Percentiles rank a stretch among this genome's conserved stretches.
phyloP scores from a whole-genome alignment of 2,329 filamentous ascomycete genomes.

The Aspergillus ochraceus region DNA sequence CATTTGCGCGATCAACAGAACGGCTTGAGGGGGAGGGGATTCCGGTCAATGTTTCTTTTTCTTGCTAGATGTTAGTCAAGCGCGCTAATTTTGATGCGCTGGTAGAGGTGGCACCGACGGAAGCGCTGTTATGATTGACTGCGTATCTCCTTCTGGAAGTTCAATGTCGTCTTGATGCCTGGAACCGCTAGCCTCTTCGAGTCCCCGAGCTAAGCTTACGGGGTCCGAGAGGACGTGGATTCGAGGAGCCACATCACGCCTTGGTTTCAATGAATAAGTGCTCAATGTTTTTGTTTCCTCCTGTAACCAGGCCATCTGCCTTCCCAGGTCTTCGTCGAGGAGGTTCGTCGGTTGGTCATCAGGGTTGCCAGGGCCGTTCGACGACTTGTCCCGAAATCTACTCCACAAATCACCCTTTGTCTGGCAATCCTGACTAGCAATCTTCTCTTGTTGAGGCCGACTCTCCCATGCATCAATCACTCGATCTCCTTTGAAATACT shows the following conservation, averaged over 20 bases:
- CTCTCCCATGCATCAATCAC: conserved; percentile 34
- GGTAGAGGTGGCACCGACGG: conserved; percentile 21
- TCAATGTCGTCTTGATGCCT: background rate
- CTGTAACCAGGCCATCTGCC: conserved; percentile 33
- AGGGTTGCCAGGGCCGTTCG: conserved; percentile 12
- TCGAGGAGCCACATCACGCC: conserved; percentile 26
- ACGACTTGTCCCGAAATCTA: conserved; percentile 31
- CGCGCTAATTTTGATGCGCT: background rate
- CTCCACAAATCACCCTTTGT: conserved; percentile 28
- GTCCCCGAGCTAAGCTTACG: conserved; percentile 24
- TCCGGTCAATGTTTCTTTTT: background rate
- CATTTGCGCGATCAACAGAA: too few species aligned
- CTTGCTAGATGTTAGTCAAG: background rate
- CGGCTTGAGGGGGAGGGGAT: background rate
- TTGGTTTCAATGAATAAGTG: conserved; percentile 32
- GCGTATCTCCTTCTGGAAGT: conserved; percentile 11
- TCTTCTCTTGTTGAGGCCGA: conserved; percentile 21
- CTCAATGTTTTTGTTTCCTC: conserved; percentile 26
- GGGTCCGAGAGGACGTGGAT: conserved; percentile 33
- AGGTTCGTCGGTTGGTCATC: conserved; percentile 9
- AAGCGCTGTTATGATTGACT: conserved; percentile 30
- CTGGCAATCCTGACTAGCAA: conserved; percentile 12
- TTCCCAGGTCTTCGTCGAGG: conserved; percentile 17
- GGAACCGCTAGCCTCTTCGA: conserved; percentile 5
- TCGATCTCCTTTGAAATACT: conserved; percentile 36